These are phyloP conservation scores for Fusarium brachygibbosum DNA, from an alignment of 2,329 filamentous ascomycete genomes.

Conservation along the genomic window DNA sequence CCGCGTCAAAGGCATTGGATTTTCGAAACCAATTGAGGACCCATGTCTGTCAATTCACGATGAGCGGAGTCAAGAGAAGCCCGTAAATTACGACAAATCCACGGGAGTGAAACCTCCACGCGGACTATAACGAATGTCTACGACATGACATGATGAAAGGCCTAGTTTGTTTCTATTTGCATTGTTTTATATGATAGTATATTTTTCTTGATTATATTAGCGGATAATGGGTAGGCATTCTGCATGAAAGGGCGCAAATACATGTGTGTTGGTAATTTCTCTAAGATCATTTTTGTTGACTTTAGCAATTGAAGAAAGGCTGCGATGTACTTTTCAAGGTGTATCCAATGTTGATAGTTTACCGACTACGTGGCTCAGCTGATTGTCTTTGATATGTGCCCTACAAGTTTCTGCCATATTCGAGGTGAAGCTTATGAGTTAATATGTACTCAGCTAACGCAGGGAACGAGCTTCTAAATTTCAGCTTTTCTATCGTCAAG, in stretches of 20 bases:
- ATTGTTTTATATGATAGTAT: conserved; percentile 12
- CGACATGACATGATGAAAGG: conserved; percentile 23
- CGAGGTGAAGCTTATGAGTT: background rate
- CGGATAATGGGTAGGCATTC: conserved; percentile 38
- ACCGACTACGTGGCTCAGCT: background rate
- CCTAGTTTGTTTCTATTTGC: conserved; percentile 28
- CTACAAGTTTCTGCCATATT: no score
- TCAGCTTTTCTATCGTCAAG: background rate
- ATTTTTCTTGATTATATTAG: conserved; percentile 35
- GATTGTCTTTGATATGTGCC: background rate
- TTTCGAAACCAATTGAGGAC: conserved; percentile 24
- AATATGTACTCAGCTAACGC: background rate
- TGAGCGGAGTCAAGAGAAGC: conserved; percentile 34
- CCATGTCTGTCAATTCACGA: conserved; percentile 36
- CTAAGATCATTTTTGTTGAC: background rate
- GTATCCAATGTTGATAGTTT: background rate
- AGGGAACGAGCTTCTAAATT: no score
- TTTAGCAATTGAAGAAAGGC: background rate
- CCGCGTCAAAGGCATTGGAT: conserved; percentile 2
- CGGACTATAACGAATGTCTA: conserved; percentile 37
- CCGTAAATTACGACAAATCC: conserved; percentile 41
- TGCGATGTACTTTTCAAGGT: background rate
- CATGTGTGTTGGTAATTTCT: conserved; percentile 9
- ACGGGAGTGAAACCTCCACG: conserved; percentile 17
- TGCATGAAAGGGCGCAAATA: conserved; percentile 38